Evolutionary conservation across 1,284 basidiomycete species (phyloP).

Genomic region (Microbotryum intermedium): DNA sequence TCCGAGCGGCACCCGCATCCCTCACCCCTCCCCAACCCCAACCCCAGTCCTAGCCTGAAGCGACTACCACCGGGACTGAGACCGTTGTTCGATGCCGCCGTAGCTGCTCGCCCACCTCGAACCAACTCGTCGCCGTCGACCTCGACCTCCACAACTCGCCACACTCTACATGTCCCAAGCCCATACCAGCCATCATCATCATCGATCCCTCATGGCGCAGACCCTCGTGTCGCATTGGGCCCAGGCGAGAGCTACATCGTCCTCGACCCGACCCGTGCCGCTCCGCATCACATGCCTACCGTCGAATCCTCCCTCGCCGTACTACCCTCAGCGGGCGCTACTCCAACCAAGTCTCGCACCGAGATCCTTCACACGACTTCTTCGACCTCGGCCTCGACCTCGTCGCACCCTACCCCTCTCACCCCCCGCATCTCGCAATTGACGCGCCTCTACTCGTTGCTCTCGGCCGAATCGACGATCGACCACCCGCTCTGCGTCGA

Average conservation of each 20-base stretch:
- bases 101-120: constrained; percentile 38
- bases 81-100: constrained; percentile 34
- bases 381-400: background rate
- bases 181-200: too few relatives aligned
- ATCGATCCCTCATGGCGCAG: too few relatives aligned
- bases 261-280: too few relatives aligned
- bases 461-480: constrained; percentile 37
- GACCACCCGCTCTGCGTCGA: constrained; percentile 94
- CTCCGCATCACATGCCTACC: too few relatives aligned
- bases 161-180: too few relatives aligned
- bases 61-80: constrained; percentile 47
- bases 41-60: constrained; percentile 48
- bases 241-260: too few relatives aligned
- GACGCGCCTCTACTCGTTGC: constrained; percentile 9
- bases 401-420: constrained; percentile 5
- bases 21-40: constrained; percentile 51
- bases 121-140: constrained; percentile 41
- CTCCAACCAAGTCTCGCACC: constrained; percentile 38
- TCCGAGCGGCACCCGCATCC: constrained; percentile 48
- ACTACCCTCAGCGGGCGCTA: too few relatives aligned
- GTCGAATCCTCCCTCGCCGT: too few relatives aligned
- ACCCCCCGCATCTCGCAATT: constrained; percentile 18
- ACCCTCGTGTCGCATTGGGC: too few relatives aligned
- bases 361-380: constrained; percentile 49
- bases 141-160: constrained; percentile 6